phyloP scores from a whole-genome alignment of 2,329 filamentous ascomycete species.

The Truncatella angustata region DNA sequence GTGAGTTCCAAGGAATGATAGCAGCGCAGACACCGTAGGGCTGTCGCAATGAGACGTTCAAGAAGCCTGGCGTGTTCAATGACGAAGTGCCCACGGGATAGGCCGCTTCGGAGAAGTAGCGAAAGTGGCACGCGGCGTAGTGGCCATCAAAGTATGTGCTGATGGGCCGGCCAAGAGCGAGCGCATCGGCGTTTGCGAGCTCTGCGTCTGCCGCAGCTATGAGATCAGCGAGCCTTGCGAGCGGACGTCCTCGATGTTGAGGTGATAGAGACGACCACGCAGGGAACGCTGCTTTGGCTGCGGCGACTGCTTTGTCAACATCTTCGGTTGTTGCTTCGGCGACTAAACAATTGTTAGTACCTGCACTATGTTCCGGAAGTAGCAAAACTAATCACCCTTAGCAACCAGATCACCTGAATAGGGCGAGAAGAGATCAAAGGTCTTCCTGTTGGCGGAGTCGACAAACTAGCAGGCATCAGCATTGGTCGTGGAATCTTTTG shows the following conservation, averaged over 20 bases:
- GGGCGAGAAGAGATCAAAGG: slow-evolving; percentile 16
- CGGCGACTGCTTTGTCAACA: slow-evolving; percentile 22
- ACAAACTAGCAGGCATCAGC: slow-evolving; percentile 11
- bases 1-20: slow-evolving; percentile 70
- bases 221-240: slow-evolving; percentile 20
- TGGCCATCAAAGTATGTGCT: slow-evolving; percentile 19
- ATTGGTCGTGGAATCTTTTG: too few relatives aligned
- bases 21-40: slow-evolving; percentile 15
- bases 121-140: slow-evolving; percentile 12
- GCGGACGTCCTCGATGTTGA: slow-evolving; percentile 14
- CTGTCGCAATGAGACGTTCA: slow-evolving; percentile 17
- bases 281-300: slow-evolving; percentile 19
- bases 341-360: slow-evolving; percentile 5
- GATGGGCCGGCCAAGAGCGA: slow-evolving; percentile 17
- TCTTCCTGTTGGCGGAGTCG: slow-evolving; percentile 13
- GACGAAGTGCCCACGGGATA: slow-evolving; percentile 19
- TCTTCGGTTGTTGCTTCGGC: slow-evolving; percentile 19
- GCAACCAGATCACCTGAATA: slow-evolving; percentile 16
- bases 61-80: slow-evolving; percentile 17
- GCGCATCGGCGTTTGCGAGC: slow-evolving; percentile 16
- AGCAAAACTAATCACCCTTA: slow-evolving; percentile 5
- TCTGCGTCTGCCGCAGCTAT: slow-evolving; percentile 14
- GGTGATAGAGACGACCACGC: slow-evolving; percentile 20
- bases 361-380: neutral
- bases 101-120: slow-evolving; percentile 17